phyloP scores from a whole-genome alignment of 139 green algal species.

The Chlamydomonas applanata region DNA sequence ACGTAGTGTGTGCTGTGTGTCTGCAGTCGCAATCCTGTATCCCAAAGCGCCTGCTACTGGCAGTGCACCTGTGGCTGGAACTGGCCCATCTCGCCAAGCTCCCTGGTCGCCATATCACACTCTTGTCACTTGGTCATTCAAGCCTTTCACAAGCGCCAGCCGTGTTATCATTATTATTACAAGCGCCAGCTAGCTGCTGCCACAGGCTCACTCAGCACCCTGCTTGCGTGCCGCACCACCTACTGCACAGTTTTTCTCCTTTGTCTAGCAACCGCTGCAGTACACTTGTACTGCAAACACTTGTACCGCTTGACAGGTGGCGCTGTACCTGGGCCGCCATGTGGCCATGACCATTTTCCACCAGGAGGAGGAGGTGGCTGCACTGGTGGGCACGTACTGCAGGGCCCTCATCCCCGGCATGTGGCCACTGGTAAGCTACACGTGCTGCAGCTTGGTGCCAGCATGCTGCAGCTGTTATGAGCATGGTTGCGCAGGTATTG shows the following conservation, averaged over 20 bases:
- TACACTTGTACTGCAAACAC: background rate
- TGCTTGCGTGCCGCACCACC: no score
- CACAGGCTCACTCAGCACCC: no score
- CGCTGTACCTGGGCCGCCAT: background rate
- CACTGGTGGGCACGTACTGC: constrained; percentile 21
- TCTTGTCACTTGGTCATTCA: no score
- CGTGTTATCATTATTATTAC: no score
- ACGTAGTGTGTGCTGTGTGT: background rate
- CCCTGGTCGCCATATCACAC: no score
- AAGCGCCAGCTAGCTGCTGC: no score
- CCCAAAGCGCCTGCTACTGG: background rate
- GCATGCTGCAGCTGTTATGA: no score
- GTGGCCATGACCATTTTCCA: background rate
- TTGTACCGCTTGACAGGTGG: background rate
- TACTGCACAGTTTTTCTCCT: background rate
- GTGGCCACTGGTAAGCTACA: constrained; percentile 32
- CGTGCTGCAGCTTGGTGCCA: no score
- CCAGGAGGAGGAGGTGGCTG: constrained; percentile 19
- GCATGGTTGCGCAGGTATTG: no score
- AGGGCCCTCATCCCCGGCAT: constrained; percentile 40
- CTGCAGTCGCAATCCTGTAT: background rate
- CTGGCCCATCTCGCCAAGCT: background rate
- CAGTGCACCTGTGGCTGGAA: background rate
- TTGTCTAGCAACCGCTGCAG: background rate
- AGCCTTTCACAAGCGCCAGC: no score